Percentiles rank a stretch among this genome's conserved stretches.
Evolutionary conservation across 345 rosid genomes (phyloP).

Genomic region (Eucalyptus viminalis): DNA sequence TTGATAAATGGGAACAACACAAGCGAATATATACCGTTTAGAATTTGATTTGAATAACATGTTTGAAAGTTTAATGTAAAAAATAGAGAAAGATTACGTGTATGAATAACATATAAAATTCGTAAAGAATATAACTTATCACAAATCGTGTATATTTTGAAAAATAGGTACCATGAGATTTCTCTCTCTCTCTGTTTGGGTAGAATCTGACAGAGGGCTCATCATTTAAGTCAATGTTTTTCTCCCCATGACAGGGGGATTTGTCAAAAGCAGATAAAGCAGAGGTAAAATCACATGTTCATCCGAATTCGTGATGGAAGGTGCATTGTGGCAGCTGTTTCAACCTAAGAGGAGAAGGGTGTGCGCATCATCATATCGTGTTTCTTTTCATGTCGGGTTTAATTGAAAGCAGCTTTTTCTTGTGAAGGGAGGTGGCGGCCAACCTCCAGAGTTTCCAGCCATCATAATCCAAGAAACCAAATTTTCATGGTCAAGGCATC

Average conservation of each 20-base stretch:
- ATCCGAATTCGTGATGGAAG: neutral
- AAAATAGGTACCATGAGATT: neutral
- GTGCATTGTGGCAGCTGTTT: neutral
- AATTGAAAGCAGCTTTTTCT: neutral
- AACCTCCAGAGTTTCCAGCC: neutral
- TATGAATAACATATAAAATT: neutral
- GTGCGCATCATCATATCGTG: neutral
- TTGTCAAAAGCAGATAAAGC: neutral
- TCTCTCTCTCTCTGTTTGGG: neutral
- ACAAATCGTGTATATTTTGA: neutral
- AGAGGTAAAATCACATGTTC: neutral
- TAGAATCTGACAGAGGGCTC: neutral
- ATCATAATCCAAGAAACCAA: neutral
- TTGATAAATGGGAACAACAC: neutral
- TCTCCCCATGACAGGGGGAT: neutral
- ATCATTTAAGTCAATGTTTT: neutral
- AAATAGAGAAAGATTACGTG: rapidly evolving
- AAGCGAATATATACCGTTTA: too few relatives aligned
- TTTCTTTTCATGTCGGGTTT: neutral
- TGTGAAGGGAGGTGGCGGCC: neutral
- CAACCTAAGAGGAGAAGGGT: neutral
- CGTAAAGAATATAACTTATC: neutral
- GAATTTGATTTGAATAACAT: too few relatives aligned
- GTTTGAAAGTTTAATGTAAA: neutral
- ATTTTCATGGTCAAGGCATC: neutral